Percentiles rank a stretch among this genome's conserved stretches.
Conservation (phyloP, 805 yeast genomes). For the Myxozyma udenii region DNA sequence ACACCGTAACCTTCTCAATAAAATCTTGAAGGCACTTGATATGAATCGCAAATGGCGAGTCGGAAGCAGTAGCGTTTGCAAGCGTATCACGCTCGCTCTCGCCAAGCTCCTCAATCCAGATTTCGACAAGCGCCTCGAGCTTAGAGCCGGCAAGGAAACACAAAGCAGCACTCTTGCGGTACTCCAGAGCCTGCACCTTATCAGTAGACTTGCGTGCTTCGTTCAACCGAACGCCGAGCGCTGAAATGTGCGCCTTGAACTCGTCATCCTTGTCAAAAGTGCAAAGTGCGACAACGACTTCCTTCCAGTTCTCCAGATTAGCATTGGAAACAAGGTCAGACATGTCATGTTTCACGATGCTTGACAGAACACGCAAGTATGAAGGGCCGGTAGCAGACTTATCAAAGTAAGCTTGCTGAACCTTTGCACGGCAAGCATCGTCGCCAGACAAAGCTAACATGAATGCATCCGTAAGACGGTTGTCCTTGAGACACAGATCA, state of each 20-base stretch:
- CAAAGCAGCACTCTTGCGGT: conserved; percentile 70
- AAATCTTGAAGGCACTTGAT: conserved; percentile 75
- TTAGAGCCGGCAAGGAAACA: conserved; percentile 80
- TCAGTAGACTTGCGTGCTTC: conserved; percentile 34
- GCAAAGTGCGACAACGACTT: conserved; percentile 66
- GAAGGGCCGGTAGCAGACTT: conserved; percentile 52
- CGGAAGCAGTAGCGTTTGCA: conserved; percentile 31
- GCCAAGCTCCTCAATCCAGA: conserved; percentile 80
- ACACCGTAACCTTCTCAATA: conserved; percentile 79
- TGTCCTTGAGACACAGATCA: conserved; percentile 59
- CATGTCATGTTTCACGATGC: conserved; percentile 51
- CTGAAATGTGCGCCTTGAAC: conserved; percentile 55
- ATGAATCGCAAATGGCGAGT: conserved; percentile 76
- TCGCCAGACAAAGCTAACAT: conserved; percentile 67
- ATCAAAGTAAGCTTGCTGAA: conserved; percentile 65
- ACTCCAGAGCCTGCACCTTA: conserved; percentile 33
- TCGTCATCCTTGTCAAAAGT: conserved; percentile 49
- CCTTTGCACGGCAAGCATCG: conserved; percentile 58
- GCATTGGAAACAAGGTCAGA: conserved; percentile 75
- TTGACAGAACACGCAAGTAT: conserved; percentile 71
- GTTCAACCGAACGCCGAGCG: conserved; percentile 75
- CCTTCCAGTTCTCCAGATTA: conserved; percentile 78
- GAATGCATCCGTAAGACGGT: conserved; percentile 72
- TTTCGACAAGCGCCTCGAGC: conserved; percentile 67
- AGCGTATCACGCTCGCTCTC: conserved; percentile 42